Evolutionary conservation across 805 yeast genomes (phyloP).

Genomic region (Teunomyces gatunensis): DNA sequence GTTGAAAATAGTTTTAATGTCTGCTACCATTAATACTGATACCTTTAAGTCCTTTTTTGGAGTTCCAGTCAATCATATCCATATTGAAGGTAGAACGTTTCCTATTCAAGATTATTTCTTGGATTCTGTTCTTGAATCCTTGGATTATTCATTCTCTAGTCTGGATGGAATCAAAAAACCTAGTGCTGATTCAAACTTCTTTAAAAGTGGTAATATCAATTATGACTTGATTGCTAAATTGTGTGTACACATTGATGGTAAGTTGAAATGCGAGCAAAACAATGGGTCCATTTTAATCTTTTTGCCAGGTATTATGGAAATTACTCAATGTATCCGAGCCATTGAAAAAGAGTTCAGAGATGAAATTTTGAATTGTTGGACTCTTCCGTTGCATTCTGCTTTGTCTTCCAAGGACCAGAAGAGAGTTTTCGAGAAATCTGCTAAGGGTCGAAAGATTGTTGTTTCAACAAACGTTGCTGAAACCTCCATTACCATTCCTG

Average conservation of each 20-base stretch:
- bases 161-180: conserved; percentile 49
- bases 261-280: conserved; percentile 39
- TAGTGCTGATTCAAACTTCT: conserved; percentile 62
- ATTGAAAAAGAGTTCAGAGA: conserved; percentile 17
- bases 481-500: conserved; percentile 94
- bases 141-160: conserved; percentile 53
- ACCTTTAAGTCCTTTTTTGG: conserved; percentile 67
- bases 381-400: conserved; percentile 88
- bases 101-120: conserved; percentile 80
- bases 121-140: conserved; percentile 57
- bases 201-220: conserved; percentile 66
- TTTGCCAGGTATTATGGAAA: conserved; percentile 89
- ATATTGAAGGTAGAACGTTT: conserved; percentile 90
- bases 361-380: conserved; percentile 25
- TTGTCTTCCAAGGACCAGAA: conserved; percentile 80
- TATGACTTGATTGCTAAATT: conserved; percentile 66
- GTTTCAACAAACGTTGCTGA: conserved; percentile 95
- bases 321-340: conserved; percentile 58
- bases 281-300: conserved; percentile 80
- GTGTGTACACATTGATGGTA: conserved; percentile 50
- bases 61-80: conserved; percentile 55
- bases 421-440: conserved; percentile 61
- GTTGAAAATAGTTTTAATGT: conserved; percentile 78
- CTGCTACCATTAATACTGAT: conserved; percentile 83
- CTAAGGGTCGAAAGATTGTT: conserved; percentile 70